These are phyloP conservation scores for Plasmodium reichenowi DNA, from an alignment of 169 alveolate species.

Conservation along the genomic window DNA sequence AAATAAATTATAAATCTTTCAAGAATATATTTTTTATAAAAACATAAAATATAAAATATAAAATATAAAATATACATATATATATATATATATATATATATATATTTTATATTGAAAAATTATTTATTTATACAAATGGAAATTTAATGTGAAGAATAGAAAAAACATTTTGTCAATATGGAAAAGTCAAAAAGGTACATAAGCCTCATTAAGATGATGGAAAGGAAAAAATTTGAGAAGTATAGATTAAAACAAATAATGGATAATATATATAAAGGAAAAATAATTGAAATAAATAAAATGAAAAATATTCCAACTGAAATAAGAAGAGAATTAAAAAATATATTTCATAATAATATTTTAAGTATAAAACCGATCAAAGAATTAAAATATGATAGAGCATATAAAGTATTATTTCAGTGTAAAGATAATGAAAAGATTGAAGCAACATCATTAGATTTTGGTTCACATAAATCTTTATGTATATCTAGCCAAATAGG, in stretches of 20 bases:
- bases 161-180: constrained; percentile 9
- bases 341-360: constrained; percentile 75
- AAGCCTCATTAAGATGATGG: constrained; percentile 31
- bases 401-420: constrained; percentile 86
- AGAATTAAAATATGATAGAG: constrained; percentile 83
- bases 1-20: too few relatives aligned
- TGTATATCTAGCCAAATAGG: constrained; percentile 91
- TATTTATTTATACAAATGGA: not conserved
- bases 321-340: constrained; percentile 79
- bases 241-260: constrained; percentile 82
- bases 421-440: constrained; percentile 86
- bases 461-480: constrained; percentile 87
- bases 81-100: not conserved
- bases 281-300: constrained; percentile 68
- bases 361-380: constrained; percentile 80
- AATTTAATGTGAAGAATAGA: too few relatives aligned
- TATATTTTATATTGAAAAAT: not conserved
- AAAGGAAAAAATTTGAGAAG: constrained; percentile 50
- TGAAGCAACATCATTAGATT: constrained; percentile 88
- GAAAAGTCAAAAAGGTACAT: constrained; percentile 57
- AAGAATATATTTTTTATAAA: too few relatives aligned
- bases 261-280: constrained; percentile 82
- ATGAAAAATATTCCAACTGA: constrained; percentile 85
- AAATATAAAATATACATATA: too few relatives aligned
- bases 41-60: too few relatives aligned